Conservation (phyloP, 176 grass and related monocot species). For the Triticum urartu region DNA sequence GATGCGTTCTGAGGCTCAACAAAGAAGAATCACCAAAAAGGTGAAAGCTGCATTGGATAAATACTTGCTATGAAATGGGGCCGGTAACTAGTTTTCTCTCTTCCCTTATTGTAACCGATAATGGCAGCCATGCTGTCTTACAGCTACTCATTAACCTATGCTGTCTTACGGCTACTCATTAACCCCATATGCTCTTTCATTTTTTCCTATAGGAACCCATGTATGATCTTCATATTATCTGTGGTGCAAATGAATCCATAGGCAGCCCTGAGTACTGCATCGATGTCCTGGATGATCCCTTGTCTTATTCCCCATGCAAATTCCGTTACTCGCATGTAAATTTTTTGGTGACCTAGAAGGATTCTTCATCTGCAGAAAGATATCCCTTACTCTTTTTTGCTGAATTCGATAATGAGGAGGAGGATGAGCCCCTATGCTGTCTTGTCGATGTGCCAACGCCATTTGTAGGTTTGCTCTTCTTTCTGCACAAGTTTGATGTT, state of each 20-base stretch:
- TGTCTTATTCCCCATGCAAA: not conserved
- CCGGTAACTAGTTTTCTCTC: not conserved
- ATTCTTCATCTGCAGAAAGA: not conserved
- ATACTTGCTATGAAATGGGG: conserved; percentile 1
- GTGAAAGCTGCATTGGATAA: not conserved
- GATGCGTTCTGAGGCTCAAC: not conserved
- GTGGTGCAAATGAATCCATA: conserved; percentile 15
- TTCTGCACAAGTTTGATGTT: not conserved
- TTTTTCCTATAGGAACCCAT: conserved; percentile 5
- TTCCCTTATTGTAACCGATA: not conserved
- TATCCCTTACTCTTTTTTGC: conserved; percentile 16
- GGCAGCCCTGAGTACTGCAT: not conserved
- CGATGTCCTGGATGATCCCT: not conserved
- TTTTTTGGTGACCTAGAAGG: conserved; percentile 12
- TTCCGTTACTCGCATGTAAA: conserved; percentile 35
- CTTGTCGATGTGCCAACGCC: conserved; percentile 18
- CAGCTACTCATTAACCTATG: not conserved
- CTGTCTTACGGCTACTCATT: not conserved
- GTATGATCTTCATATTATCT: conserved; percentile 33
- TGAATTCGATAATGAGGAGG: conserved; percentile 30
- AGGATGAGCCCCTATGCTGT: conserved; percentile 7
- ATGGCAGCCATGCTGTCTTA: not conserved
- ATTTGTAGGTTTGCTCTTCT: conserved; percentile 22
- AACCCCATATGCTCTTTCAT: not conserved
- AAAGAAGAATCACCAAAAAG: not conserved